Conservation (phyloP, 495 filamentous ascomycete genomes). For the Neurospora sp. region DNA sequence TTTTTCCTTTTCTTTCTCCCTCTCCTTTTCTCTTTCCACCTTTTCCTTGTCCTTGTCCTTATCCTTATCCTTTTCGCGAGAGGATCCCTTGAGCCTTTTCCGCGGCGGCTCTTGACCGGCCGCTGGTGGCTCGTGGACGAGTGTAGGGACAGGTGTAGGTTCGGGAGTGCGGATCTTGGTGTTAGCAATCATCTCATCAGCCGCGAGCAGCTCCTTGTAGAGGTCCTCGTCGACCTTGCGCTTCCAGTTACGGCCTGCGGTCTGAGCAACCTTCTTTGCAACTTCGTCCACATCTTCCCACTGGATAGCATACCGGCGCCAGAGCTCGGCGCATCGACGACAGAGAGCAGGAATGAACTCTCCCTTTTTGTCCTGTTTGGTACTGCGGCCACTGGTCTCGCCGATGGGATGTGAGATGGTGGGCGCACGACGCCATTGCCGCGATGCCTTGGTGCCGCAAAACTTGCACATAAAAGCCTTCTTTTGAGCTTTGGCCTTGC, state of each 20-base stretch:
- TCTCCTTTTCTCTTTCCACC: constrained; percentile 37
- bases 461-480: constrained; percentile 92
- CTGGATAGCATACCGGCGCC: constrained; percentile 89
- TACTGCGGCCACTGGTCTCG: constrained; percentile 52
- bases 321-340: constrained; percentile 77
- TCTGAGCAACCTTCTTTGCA: constrained; percentile 74
- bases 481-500: constrained; percentile 70
- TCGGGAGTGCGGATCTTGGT: constrained; percentile 31
- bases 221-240: constrained; percentile 85
- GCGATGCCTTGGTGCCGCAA: constrained; percentile 64
- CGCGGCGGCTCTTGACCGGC: constrained; percentile 32
- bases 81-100: constrained; percentile 41
- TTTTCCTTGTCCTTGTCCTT: constrained; percentile 55
- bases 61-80: constrained; percentile 13
- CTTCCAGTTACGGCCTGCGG: constrained; percentile 78
- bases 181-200: constrained; percentile 39
- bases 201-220: constrained; percentile 58
- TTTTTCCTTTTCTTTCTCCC: constrained; percentile 34
- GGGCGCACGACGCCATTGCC: constrained; percentile 88
- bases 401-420: constrained; percentile 61
- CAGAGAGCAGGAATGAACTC: constrained; percentile 77
- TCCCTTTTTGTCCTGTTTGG: constrained; percentile 60
- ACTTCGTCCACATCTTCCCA: constrained; percentile 95
- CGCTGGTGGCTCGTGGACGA: constrained; percentile 4
- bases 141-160: constrained; percentile 26